Evolutionary conservation across 805 yeast genomes (phyloP).

Genomic region (Suhomyces sp.): DNA sequence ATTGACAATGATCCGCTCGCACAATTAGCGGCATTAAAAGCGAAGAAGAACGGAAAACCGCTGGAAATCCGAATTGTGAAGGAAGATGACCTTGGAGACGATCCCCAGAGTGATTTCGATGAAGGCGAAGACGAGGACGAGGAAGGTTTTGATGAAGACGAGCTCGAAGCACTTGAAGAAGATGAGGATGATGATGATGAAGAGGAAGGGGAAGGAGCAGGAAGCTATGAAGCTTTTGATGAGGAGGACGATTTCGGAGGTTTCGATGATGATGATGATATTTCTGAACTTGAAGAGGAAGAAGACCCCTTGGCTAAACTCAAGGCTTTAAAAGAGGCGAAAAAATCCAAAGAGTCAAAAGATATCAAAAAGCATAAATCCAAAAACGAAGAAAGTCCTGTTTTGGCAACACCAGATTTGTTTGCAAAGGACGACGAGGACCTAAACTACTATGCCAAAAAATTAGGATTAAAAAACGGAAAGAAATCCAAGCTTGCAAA

Average conservation of each 20-base stretch:
- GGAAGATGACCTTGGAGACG: constrained; percentile 26
- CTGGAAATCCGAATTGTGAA: constrained; percentile 22
- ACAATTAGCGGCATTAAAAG: constrained; percentile 16
- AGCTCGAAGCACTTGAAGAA: constrained; percentile 30
- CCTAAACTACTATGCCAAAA: constrained; percentile 76
- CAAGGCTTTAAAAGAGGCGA: constrained; percentile 18
- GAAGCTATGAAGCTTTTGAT: not conserved
- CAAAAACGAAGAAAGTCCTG: constrained; percentile 8
- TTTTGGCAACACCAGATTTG: constrained; percentile 41
- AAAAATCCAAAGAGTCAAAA: constrained; percentile 8
- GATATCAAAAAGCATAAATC: constrained; percentile 4
- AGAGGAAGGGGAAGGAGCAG: constrained; percentile 7
- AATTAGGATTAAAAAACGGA: constrained; percentile 64
- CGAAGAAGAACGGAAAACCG: constrained; percentile 6
- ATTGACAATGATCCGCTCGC: constrained; percentile 20
- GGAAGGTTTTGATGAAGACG: constrained; percentile 39
- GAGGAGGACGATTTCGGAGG: constrained; percentile 16
- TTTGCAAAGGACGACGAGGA: constrained; percentile 69
- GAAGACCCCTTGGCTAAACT: constrained; percentile 26
- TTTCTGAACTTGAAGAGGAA: constrained; percentile 9
- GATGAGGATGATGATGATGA: constrained; percentile 22
- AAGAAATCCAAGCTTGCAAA: constrained; percentile 45
- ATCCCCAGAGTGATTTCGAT: constrained; percentile 33
- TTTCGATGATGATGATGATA: constrained; percentile 7
- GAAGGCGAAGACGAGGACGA: constrained; percentile 29